phyloP scores from a whole-genome alignment of 2,329 filamentous ascomycete species.

The Aspergillus novofumigatus region DNA sequence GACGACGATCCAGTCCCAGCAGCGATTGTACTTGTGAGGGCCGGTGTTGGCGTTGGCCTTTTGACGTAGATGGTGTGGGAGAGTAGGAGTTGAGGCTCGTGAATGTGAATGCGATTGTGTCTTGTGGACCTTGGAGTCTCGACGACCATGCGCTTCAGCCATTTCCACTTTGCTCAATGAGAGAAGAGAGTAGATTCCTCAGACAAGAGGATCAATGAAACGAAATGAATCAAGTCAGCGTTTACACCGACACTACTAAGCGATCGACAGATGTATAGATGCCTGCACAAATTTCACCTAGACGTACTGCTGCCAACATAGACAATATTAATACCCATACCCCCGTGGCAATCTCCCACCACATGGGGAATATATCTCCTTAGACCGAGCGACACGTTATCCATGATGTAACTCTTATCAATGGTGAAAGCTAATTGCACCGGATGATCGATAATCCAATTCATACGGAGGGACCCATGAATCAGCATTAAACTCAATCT shows the following conservation, averaged over 20 bases:
- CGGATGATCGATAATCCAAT: neutral
- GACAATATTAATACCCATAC: neutral
- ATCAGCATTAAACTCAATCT: neutral
- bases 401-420: neutral
- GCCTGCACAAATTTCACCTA: neutral
- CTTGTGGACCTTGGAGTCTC: neutral
- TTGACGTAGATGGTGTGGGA: neutral
- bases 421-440: neutral
- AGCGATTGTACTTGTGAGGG: constrained; percentile 6
- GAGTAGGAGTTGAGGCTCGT: neutral
- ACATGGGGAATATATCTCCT: neutral
- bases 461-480: neutral
- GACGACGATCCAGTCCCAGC: constrained; percentile 19
- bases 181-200: neutral
- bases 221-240: neutral
- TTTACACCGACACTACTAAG: neutral
- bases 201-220: neutral
- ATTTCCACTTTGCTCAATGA: neutral
- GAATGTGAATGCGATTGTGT: neutral
- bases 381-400: neutral
- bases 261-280: neutral
- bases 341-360: neutral
- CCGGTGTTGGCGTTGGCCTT: neutral
- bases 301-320: neutral
- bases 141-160: neutral